Evolutionary conservation across 2,329 filamentous ascomycete species (phyloP).

Genomic region (Alternaria ethzedia): DNA sequence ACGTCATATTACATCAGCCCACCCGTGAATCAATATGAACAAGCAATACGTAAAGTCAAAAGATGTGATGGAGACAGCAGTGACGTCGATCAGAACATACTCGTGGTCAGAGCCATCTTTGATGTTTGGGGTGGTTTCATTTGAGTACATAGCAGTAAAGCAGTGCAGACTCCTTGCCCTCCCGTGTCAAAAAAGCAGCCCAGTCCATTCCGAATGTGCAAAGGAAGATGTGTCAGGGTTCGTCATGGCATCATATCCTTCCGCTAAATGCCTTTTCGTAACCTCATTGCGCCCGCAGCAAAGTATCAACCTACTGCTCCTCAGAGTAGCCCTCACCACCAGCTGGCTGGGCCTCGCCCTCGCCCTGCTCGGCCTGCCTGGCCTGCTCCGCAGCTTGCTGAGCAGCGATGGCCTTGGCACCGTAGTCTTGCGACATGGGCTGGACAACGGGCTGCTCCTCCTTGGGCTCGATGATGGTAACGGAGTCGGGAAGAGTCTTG

Average conservation of each 20-base stretch:
- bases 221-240: constrained; percentile 38
- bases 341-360: constrained; percentile 53
- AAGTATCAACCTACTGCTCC: constrained; percentile 39
- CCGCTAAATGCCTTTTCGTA: constrained; percentile 38
- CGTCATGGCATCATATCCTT: constrained; percentile 35
- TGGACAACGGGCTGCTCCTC: constrained; percentile 95
- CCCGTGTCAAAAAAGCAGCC: constrained; percentile 38
- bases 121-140: constrained; percentile 39
- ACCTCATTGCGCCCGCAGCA: constrained; percentile 37
- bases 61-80: neutral
- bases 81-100: neutral
- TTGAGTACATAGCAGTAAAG: constrained; percentile 41
- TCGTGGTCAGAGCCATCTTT: constrained; percentile 36
- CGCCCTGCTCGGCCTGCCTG: constrained; percentile 65
- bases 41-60: neutral
- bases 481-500: constrained; percentile 96
- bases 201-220: constrained; percentile 39
- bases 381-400: constrained; percentile 70
- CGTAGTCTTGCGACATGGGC: constrained; percentile 98
- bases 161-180: constrained; percentile 38
- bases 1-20: neutral
- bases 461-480: constrained; percentile 99
- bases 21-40: neutral
- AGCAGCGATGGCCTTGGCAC: constrained; percentile 81
- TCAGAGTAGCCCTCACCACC: constrained; percentile 38